Base-by-base conservation (phyloP, 768 basidiomycete species). In the Tulasnella sp. region DNA sequence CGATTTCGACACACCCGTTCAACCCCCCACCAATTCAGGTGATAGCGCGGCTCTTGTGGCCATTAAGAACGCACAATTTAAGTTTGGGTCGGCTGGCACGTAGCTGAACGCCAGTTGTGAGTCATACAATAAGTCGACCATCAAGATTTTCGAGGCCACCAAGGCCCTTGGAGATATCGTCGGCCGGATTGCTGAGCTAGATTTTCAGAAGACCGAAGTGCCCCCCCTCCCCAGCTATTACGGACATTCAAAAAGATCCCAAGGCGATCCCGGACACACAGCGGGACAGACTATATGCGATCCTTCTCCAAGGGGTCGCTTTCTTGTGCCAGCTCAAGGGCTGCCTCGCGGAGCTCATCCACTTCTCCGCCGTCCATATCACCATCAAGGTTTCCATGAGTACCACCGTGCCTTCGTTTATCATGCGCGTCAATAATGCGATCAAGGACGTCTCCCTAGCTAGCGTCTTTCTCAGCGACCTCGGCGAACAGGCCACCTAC, bases 251-350 rank as follows among this genome's bases (percentile, higher is more conserved):
- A 38, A 38, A n/a, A n/a, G 15, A 38, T 38, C 5, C 32, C 9
- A 27, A 15, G 21, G 27, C 3, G 30, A 55, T 24, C n/a, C 19
- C 7, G 24, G 42, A 26, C 10, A 13, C 13, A 21, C 51, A 52
- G 51, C 32, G 51, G 51, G 21, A 30, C 13, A 52, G 32, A 23
- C 27, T 52, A 21, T 30, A 30, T 7, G 19, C 3, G 26, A 32
- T 52, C 27, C 51, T 52, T 13, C 23, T 52, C 9, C 51, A 38
- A 15, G 51, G 26, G 5, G 32, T 52, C 21, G 24, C 51, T 3
- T 52, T 52, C 27, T 30, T 52, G 15, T 27, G 26, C 24, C 51
- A 52, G 51, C 51, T 52, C 30, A 52, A 52, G 29, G 51, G 26
- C 7, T 52, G 51, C 17, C 51, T 52, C 8, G 24, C 51, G 26